Evolutionary conservation across 768 basidiomycete species (phyloP), one percentile per base, ranked within the genome.

Genomic region (Sporobolomyces pararoseus): DNA sequence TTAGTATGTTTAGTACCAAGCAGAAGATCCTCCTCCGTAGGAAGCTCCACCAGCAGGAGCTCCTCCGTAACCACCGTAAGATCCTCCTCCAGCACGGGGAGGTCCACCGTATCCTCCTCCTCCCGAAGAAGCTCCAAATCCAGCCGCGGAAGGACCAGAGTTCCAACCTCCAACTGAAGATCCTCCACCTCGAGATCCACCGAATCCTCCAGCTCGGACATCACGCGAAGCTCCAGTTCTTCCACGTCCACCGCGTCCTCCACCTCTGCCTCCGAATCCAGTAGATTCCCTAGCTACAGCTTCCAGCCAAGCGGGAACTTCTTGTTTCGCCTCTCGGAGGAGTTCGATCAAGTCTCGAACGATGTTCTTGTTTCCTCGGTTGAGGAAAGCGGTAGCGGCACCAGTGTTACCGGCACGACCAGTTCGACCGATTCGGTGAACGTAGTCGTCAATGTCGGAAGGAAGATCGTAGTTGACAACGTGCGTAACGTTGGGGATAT

Each of bases 351-450:
- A 84, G 76, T 96, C 94, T 65, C 88, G 86, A 64, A 89, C 91
- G 63, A 83, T 79, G 72, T 76, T 75, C 58, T 77, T 75, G 79
- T 83, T 83, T 72, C 80, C 80, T 55, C 82, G 76, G 81, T 83
- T 83, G 80, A 82, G 81, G 84, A 99, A 98, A 7, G 95, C 92
- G 19, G 96, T 99, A 31, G 89, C 88, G 73, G 88, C 85, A 83
- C 96, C 96, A 16, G 89, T 91, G 83, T 99, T 99, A 58, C 96
- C 96, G 13, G 96, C 96, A 85, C 96, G 94, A 52, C 96, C 96
- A 58, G 78, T 79, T 66, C 78, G 78, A 64, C 78, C 78, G 68
- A 79, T 79, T 66, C 78, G 93, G 79, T 98, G 94, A 53, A 98
- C 94, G 81, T 98, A 99, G 81, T 99, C 96, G 78, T 98, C 96